These are phyloP conservation scores for Colletotrichum destructivum DNA, from an alignment of 2,329 filamentous ascomycete genomes.

Conservation along the genomic window DNA sequence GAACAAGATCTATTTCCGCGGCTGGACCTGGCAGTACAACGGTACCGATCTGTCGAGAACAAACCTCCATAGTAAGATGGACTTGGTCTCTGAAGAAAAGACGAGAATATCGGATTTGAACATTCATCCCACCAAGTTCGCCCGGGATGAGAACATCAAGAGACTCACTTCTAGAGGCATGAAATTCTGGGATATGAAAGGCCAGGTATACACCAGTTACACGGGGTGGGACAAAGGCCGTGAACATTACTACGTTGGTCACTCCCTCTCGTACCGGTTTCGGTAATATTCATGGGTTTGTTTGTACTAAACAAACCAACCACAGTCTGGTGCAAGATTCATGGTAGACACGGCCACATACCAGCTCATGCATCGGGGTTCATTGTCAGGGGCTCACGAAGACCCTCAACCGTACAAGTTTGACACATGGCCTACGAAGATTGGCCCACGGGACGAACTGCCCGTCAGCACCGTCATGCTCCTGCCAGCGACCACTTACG, in stretches of 20 bases:
- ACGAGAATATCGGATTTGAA: background rate
- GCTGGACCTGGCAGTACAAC: slow-evolving; percentile 4
- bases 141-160: background rate
- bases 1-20: background rate
- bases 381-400: background rate
- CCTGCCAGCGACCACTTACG: background rate
- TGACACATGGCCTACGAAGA: background rate
- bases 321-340: slow-evolving; percentile 1
- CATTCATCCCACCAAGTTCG: background rate
- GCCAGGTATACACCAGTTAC: slow-evolving; percentile 3
- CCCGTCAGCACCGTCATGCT: background rate
- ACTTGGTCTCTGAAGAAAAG: background rate
- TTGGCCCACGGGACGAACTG: background rate
- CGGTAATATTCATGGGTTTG: background rate
- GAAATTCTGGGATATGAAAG: slow-evolving; percentile 14
- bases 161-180: background rate
- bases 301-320: background rate
- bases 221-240: slow-evolving; percentile 6
- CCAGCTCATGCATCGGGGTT: background rate
- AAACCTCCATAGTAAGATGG: background rate
- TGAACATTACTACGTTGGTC: background rate
- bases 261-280: background rate
- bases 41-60: background rate
- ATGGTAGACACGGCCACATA: slow-evolving; percentile 18
- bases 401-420: background rate